Base-by-base conservation (phyloP, 176 grass and related monocot species). In the Poa annua region DNA sequence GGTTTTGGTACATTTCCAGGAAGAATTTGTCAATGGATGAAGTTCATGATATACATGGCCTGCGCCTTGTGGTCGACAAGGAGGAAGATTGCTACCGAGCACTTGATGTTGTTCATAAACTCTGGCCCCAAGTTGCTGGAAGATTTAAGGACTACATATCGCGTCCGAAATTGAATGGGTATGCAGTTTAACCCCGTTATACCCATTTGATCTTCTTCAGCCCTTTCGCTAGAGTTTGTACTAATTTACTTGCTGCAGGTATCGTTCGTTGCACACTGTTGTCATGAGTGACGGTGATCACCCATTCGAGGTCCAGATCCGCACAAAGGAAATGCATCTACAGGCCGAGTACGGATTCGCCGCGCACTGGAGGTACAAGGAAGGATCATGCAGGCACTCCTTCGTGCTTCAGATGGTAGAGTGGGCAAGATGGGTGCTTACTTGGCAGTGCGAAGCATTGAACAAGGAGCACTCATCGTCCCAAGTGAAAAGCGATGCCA, bases 361-460 rank as follows among this genome's bases (percentile, higher is more conserved):
- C 1, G 96, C 96, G 0, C 96, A 98, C 55, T 98, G 96, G 96
- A 95, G 90, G 44, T 98, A 98, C 82, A 98, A 98, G 66, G 96
- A 98, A 86, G 88, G 92, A 53, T 85, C 83, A 1, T 87, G 85
- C 60, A 86, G 76, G 62, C 88, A 95, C 80, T 84, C 90, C 3
- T 95, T 93, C 78, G 91, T 98, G 20, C 90, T 86, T 48, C 92
- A 90, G 44, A 95, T 98, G 92, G 92, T 98, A 79, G 86, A 98
- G 84, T 98, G 92, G 92, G 96, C 88, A 20, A 88, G 91, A 73
- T 98, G 89, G 91, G 96, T 93, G 32, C 76, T 95, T n/a, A 86
- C 82, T 4, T 98, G 96, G 96, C 92, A 91, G 29, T 98, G 88
- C 0, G 93, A 96, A 76, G 68, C 89, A 16, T 80, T 96, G 80